A percentile compares a stretch with the other conserved stretches of the same genome.
These are phyloP conservation scores for Odonthalia washingtoniensis DNA, from an alignment of 31 red algal species.

Conservation along the genomic window DNA sequence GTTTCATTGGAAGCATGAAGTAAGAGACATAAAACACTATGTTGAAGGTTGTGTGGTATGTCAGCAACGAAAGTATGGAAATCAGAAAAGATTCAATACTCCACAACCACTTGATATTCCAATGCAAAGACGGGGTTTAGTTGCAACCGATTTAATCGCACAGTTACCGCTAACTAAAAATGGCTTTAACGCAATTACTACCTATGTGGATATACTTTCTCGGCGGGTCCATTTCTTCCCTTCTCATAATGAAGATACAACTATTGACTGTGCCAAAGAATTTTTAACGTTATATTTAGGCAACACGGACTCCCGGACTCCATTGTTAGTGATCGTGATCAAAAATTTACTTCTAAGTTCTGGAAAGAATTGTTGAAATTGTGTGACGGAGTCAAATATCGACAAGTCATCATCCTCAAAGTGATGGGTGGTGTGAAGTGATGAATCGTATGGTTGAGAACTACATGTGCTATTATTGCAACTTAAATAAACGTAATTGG, in stretches of 20 bases:
- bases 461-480: constrained; percentile 7
- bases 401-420: neutral
- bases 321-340: constrained; percentile 9
- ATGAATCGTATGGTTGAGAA: constrained; percentile 12
- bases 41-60: constrained; percentile 24
- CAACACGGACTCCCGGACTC: constrained; percentile 19
- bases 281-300: neutral
- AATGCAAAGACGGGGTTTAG: neutral
- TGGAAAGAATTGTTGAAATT: constrained; percentile 12
- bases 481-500: too few relatives aligned
- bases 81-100: neutral
- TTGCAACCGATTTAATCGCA: constrained; percentile 28
- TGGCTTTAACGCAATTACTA: neutral
- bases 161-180: neutral
- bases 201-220: neutral
- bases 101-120: constrained; percentile 4
- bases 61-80: constrained; percentile 31
- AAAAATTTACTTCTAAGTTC: constrained; percentile 27
- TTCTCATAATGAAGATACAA: neutral
- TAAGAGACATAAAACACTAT: neutral
- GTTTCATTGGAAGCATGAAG: constrained; percentile 30
- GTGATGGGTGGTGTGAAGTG: neutral
- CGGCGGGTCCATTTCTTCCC: neutral
- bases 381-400: constrained; percentile 6
- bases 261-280: neutral